These are phyloP conservation scores for Exophiala aquamarina DNA, from an alignment of 2,329 filamentous ascomycete genomes.

Conservation along the genomic window DNA sequence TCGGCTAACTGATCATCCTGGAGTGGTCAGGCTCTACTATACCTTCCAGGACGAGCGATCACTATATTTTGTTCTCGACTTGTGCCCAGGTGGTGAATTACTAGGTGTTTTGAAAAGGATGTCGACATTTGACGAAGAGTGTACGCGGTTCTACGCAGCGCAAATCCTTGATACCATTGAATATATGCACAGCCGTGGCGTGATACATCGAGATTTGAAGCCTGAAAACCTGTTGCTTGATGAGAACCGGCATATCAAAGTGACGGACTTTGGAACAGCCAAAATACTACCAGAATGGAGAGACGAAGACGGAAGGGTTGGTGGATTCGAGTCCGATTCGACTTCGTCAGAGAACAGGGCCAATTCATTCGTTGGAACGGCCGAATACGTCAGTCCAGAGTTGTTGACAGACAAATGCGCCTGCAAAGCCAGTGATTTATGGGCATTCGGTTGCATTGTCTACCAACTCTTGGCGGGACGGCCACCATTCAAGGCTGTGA, in stretches of 20 bases:
- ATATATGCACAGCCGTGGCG: constrained; percentile 95
- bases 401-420: constrained; percentile 95
- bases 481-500: constrained; percentile 92
- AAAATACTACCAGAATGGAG: constrained; percentile 70
- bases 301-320: constrained; percentile 41
- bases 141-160: constrained; percentile 88
- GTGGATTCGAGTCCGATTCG: constrained; percentile 45
- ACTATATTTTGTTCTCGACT: constrained; percentile 92
- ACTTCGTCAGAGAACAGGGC: constrained; percentile 60
- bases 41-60: constrained; percentile 97
- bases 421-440: constrained; percentile 95
- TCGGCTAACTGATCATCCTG: constrained; percentile 90
- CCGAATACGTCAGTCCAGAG: constrained; percentile 97
- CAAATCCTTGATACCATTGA: constrained; percentile 95
- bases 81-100: constrained; percentile 89
- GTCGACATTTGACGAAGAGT: constrained; percentile 91
- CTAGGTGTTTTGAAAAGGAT: constrained; percentile 92
- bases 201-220: constrained; percentile 95
- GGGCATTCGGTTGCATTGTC: constrained; percentile 98
- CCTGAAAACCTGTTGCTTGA: constrained; percentile 96
- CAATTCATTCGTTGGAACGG: constrained; percentile 94
- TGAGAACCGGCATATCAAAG: constrained; percentile 95
- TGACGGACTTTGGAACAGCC: constrained; percentile 98
- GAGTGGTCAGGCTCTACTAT: constrained; percentile 94
- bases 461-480: constrained; percentile 95